Base-by-base conservation (phyloP, 129 eudicot genomes). In the Deinandra increscens region DNA sequence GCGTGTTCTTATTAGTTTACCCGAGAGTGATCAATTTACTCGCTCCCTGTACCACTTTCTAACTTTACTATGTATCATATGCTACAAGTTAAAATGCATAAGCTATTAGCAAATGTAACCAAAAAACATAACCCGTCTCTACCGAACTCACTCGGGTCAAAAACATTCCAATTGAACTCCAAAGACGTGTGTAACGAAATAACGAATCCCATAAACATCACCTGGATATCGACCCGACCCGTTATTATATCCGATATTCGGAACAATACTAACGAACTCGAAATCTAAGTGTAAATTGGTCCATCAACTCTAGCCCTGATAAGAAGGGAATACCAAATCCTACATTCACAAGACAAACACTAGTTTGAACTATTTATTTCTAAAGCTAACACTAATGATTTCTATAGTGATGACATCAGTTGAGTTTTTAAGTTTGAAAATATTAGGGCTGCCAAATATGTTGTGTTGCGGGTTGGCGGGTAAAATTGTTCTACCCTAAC, bases 311-410 rank as follows among this genome's bases (percentile, higher is more conserved):
- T 38, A 78, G 55, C 13, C 36, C 77, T 6, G 81, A 78, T 64
- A 78, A 71, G 36, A 77, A 77, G 0, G 81, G 81, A 63, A 64
- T 13, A 20, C 81, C 81, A 15, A 19, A 31, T 38, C 81, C 81
- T 41, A 55, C 14, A 33, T 77, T 77, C 65, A 70, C 66, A 14
- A 77, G 72, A 63, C 77, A 78, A 13, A 78, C 50, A 19, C 81
- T n/a, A n/a, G n/a, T n/a, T 78, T 53, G 53, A 43, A 42, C 73
- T 71, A 64, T 78, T 81, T n/a, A n/a, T n/a, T 19, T 68, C 55
- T 9, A 48, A 38, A 1, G n/a, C 84, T 70, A 11, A 29, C 41
- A 39, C 60, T 23, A 5, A 85, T 69, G 12, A 85, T 76, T 73
- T 85, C 91, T 0, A 60, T 45, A 2, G 69, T 34, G 22, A 68